phyloP scores from a whole-genome alignment of 176 grass and related monocot genomes.

The Triticum turgidum region DNA sequence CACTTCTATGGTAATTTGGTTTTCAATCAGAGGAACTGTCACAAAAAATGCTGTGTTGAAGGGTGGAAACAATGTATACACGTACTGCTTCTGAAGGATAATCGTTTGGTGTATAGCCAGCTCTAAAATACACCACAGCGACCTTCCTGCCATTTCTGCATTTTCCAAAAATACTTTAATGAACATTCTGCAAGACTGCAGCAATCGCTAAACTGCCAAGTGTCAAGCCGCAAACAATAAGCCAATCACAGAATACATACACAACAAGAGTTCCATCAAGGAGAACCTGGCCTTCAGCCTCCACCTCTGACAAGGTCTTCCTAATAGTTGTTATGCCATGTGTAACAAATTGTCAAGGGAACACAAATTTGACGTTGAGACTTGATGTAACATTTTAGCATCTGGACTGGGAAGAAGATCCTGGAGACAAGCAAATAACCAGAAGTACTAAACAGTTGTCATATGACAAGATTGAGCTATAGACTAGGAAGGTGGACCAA shows the following conservation, averaged over 20 bases:
- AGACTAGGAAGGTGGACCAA: neutral
- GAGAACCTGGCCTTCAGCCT: slow-evolving; percentile 72
- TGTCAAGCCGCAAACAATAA: neutral
- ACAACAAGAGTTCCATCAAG: slow-evolving; percentile 76
- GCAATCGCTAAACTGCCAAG: neutral
- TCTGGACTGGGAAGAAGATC: neutral
- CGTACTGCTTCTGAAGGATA: slow-evolving; percentile 98
- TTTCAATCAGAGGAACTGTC: neutral
- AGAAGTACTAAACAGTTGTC: neutral
- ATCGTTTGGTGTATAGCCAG: slow-evolving; percentile 95
- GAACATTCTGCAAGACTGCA: slow-evolving; percentile 4
- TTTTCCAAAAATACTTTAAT: slow-evolving; percentile 30
- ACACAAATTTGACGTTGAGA: neutral
- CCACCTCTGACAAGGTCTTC: slow-evolving; percentile 91
- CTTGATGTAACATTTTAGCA: neutral
- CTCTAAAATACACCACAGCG: slow-evolving; percentile 89
- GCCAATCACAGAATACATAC: slow-evolving; percentile 44
- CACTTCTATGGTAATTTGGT: neutral
- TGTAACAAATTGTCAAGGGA: slow-evolving; percentile 74
- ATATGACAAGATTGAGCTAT: slow-evolving; percentile 17
- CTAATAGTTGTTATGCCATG: slow-evolving; percentile 81
- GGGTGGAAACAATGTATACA: neutral
- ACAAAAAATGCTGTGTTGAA: slow-evolving; percentile 3
- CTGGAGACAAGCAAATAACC: slow-evolving; percentile 1
- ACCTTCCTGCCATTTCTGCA: slow-evolving; percentile 66